Percentiles rank a stretch among this genome's conserved stretches.
phyloP scores from a whole-genome alignment of 805 yeast genomes.

The Henningerozyma blattae region DNA sequence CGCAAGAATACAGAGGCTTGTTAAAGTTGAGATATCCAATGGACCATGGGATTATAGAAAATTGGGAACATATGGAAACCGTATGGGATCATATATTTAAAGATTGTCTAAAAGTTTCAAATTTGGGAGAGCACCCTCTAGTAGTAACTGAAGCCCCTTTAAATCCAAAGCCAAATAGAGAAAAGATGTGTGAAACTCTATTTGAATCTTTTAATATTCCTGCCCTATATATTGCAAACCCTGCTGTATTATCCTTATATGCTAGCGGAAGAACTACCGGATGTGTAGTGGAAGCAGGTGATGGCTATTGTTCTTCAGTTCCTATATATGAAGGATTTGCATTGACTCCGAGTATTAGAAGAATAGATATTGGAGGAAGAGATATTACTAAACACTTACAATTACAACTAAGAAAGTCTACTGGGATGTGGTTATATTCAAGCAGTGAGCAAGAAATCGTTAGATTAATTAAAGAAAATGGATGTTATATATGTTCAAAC shows the following conservation, averaged over 20 bases:
- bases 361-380: slow-evolving; percentile 77
- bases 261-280: slow-evolving; percentile 96
- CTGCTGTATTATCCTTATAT: slow-evolving; percentile 94
- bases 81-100: slow-evolving; percentile 63
- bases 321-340: slow-evolving; percentile 89
- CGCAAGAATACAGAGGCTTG: slow-evolving; percentile 71
- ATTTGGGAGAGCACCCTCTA: slow-evolving; percentile 75
- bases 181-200: slow-evolving; percentile 88
- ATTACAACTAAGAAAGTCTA: slow-evolving; percentile 46
- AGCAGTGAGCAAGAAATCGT: slow-evolving; percentile 79
- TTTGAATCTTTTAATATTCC: slow-evolving; percentile 85
- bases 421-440: slow-evolving; percentile 54
- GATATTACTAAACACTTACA: slow-evolving; percentile 73
- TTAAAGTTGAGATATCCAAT: slow-evolving; percentile 61
- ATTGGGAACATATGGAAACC: slow-evolving; percentile 82
- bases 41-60: slow-evolving; percentile 61
- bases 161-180: slow-evolving; percentile 77
- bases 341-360: slow-evolving; percentile 53
- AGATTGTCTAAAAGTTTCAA: slow-evolving; percentile 40
- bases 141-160: slow-evolving; percentile 83
- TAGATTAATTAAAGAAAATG: slow-evolving; percentile 61
- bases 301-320: slow-evolving; percentile 79
- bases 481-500: slow-evolving; percentile 53
- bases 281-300: slow-evolving; percentile 88
- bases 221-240: slow-evolving; percentile 92